A percentile compares a stretch with the other conserved stretches of the same genome.
These are phyloP conservation scores for Simplicillium sp. DNA, from an alignment of 2,329 filamentous ascomycete species.

Conservation along the genomic window DNA sequence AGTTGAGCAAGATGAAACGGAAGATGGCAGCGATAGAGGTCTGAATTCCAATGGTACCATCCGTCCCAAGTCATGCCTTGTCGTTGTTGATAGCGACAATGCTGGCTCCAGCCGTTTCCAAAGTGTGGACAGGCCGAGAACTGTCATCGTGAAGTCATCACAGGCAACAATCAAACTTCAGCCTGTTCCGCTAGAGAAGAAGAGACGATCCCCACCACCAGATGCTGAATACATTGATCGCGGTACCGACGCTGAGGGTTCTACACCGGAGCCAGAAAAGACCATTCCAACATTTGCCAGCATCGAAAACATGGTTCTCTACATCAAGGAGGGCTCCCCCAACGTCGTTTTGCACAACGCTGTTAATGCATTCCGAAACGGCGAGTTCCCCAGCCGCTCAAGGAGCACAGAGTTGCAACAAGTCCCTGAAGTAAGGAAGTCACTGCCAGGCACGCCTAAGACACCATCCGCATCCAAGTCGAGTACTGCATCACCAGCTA, in stretches of 20 bases:
- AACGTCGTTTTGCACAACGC: conserved; percentile 35
- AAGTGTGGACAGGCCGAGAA: conserved; percentile 17
- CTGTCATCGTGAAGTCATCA: conserved; percentile 19
- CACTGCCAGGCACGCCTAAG: background rate
- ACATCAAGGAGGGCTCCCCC: conserved; percentile 35
- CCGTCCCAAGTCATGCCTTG: conserved; percentile 18
- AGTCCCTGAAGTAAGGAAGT: background rate
- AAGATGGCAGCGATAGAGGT: no score
- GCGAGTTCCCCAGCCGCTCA: conserved; percentile 1
- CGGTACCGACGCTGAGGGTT: conserved; percentile 25
- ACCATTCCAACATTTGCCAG: conserved; percentile 38
- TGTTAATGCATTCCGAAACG: conserved; percentile 31
- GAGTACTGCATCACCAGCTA: background rate
- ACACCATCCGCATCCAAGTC: conserved; percentile 2
- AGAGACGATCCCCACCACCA: conserved; percentile 15
- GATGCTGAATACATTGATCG: conserved; percentile 24
- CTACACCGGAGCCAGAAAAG: conserved; percentile 10
- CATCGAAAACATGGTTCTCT: conserved; percentile 46
- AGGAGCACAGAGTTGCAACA: background rate
- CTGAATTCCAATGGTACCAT: background rate
- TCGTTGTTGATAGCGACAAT: conserved; percentile 13
- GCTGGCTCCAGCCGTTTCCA: conserved; percentile 12
- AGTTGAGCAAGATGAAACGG: no score
- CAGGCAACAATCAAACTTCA: conserved; percentile 18
- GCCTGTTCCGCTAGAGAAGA: conserved; percentile 17